Conservation (phyloP, 257 asterid species). For the Plantago ovata region DNA sequence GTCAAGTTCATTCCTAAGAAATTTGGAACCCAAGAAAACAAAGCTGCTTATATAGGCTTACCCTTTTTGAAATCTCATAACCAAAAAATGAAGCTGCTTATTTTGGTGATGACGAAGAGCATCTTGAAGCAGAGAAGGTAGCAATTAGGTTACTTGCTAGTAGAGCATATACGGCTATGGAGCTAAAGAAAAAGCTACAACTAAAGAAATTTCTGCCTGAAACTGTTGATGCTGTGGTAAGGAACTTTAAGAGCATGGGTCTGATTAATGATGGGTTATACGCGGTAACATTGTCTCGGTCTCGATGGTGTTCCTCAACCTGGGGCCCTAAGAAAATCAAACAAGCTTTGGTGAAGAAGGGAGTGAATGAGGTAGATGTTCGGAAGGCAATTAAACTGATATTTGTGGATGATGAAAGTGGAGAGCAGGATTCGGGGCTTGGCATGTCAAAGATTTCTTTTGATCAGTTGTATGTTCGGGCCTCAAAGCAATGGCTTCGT, state of each 20-base stretch:
- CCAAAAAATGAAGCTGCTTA: slow-evolving; percentile 18
- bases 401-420: slow-evolving; percentile 38
- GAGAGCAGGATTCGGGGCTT: slow-evolving; percentile 41
- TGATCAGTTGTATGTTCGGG: slow-evolving; percentile 59
- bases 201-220: slow-evolving; percentile 49
- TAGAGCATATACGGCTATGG: slow-evolving; percentile 79
- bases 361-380: slow-evolving; percentile 52
- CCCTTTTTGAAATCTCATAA: slow-evolving; percentile 17
- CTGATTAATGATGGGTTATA: slow-evolving; percentile 73
- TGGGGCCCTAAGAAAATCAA: slow-evolving; percentile 94
- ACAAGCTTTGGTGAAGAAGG: slow-evolving; percentile 62
- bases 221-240: slow-evolving; percentile 54
- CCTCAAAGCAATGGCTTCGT: slow-evolving; percentile 81
- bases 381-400: slow-evolving; percentile 62
- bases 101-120: slow-evolving; percentile 16
- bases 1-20: slow-evolving; percentile 48
- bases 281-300: slow-evolving; percentile 77
- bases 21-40: slow-evolving; percentile 24
- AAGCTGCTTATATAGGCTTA: slow-evolving; percentile 14
- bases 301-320: slow-evolving; percentile 90
- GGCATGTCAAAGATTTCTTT: slow-evolving; percentile 63
- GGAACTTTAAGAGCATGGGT: slow-evolving; percentile 74
- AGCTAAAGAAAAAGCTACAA: slow-evolving; percentile 71
- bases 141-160: slow-evolving; percentile 65
- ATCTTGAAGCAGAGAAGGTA: slow-evolving; percentile 52